phyloP scores from a whole-genome alignment of 441 rosid species.

The Populus hybrid region DNA sequence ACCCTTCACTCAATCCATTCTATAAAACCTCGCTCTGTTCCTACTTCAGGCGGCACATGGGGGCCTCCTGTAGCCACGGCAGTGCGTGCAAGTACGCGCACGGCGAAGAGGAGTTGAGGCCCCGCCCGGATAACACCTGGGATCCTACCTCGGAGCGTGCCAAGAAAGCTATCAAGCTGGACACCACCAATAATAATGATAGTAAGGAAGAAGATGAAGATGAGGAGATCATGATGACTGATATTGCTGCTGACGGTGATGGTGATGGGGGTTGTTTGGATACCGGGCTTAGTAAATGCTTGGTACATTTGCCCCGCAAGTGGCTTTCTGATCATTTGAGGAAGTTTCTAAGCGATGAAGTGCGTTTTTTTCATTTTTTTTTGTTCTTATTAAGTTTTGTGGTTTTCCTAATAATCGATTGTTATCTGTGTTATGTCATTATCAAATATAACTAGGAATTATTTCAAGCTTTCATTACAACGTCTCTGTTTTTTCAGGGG shows the following conservation, averaged over 20 bases:
- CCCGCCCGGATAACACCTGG: slow-evolving; percentile 78
- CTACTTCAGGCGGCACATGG: slow-evolving; percentile 60
- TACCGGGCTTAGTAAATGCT: slow-evolving; percentile 59
- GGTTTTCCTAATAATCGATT: neutral
- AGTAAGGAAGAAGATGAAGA: slow-evolving; percentile 10
- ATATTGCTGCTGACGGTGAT: slow-evolving; percentile 46
- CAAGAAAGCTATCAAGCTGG: slow-evolving; percentile 47
- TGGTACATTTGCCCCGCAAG: slow-evolving; percentile 68
- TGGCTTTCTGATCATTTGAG: slow-evolving; percentile 62
- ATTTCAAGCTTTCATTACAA: neutral
- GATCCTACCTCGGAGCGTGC: slow-evolving; percentile 91
- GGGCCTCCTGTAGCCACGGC: slow-evolving; percentile 73
- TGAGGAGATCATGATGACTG: slow-evolving; percentile 58
- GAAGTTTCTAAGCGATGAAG: slow-evolving; percentile 63
- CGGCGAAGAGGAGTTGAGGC: slow-evolving; percentile 83
- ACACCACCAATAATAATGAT: slow-evolving; percentile 19
- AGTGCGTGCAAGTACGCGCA: slow-evolving; percentile 75
- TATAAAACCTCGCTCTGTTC: slow-evolving; percentile 88
- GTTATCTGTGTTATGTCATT: neutral
- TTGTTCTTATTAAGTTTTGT: neutral
- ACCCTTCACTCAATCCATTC: slow-evolving; percentile 33
- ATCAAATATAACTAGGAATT: neutral
- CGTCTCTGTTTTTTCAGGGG: slow-evolving; percentile 41
- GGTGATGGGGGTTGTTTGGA: slow-evolving; percentile 42
- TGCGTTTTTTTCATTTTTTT: slow-evolving; percentile 20